Evolutionary conservation across 2,329 filamentous ascomycete genomes (phyloP), one percentile per base, ranked within the genome.

Genomic region (Neodidymelliopsis sp.): DNA sequence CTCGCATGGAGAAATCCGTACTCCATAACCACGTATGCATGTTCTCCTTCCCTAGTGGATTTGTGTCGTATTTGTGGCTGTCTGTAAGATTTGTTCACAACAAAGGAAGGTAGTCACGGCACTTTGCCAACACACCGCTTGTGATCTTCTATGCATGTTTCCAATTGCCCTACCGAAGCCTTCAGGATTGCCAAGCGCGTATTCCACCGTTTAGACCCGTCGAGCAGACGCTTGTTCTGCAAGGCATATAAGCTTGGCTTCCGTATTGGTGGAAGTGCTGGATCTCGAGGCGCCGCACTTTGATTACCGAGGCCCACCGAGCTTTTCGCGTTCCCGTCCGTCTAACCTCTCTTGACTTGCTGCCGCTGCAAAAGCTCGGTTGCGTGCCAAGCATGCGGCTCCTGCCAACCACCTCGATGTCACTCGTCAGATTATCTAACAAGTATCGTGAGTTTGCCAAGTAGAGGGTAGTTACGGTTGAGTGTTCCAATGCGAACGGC

Each of bases 241-340:
- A 50, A 23, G 35, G 15, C 15, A 35, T 35, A 45, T 25, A 36
- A n/a, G 9, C 40, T 50, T 41, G 47, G 30, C 47, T 36, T 15
- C 35, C 35, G 25, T 12, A 40, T 45, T 40, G 35, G 36, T 40
- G 47, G 20, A 45, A 50, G 29, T 24, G 40, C 13, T 34, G 12
- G 12, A n/a, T 13, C 15, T 19, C 10, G 10, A 40, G n/a, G 24
- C 24, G 24, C 23, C 30, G 29, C 22, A 15, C 13, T 35, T 34
- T 40, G 30, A 50, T 45, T 30, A 50, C 47, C 40, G 47, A 50
- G 36, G 35, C 16, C 44, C 35, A 40, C 47, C 47, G 40, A 50
- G 25, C 13, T 30, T 40, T 36, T 16, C 40, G 40, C 40, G 36
- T 38, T 27, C 25, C 33, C 41, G 41, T n/a, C 25, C 12, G 20